A percentile compares a stretch with the other conserved stretches of the same genome.
phyloP scores from a whole-genome alignment of 352 stramenopile species.

The Pythium brassicae region DNA sequence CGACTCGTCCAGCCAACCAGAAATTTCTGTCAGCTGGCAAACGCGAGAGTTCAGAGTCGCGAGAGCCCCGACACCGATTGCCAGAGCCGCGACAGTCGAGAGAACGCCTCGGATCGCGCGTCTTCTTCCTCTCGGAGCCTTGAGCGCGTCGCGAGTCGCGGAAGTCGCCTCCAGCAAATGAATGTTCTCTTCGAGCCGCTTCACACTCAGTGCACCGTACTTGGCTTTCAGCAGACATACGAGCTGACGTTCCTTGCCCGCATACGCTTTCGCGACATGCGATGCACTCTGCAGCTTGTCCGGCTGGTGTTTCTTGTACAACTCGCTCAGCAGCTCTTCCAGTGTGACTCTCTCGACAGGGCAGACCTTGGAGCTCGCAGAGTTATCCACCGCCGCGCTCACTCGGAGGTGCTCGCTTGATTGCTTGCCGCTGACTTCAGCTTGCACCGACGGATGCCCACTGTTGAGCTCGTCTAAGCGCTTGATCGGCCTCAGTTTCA shows the following conservation, averaged over 20 bases:
- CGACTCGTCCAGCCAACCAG: background rate
- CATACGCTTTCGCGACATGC: conserved; percentile 49
- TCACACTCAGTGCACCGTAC: conserved; percentile 73
- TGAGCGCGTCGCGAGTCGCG: background rate
- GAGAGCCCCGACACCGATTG: background rate
- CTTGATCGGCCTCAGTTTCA: conserved; percentile 9
- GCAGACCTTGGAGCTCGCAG: background rate
- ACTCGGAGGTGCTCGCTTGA: background rate
- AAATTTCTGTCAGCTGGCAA: background rate
- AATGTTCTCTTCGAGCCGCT: conserved; percentile 61
- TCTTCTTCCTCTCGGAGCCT: conserved; percentile 1
- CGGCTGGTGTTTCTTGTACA: conserved; percentile 76
- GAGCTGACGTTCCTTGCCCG: conserved; percentile 64
- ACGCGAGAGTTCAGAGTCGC: background rate
- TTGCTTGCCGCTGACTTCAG: background rate
- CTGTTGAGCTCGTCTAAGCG: conserved; percentile 7
- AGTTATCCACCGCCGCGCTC: background rate
- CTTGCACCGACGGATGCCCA: background rate
- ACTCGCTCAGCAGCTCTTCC: conserved; percentile 47
- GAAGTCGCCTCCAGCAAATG: conserved; percentile 26
- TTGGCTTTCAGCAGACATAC: conserved; percentile 54
- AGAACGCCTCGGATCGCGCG: conserved; percentile 10
- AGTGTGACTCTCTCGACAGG: conserved; percentile 25
- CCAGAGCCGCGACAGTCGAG: background rate
- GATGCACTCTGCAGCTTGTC: conserved; percentile 66